Evolutionary conservation across 2,329 filamentous ascomycete species (phyloP).

Genomic region (Scortechinia acanthostroma): DNA sequence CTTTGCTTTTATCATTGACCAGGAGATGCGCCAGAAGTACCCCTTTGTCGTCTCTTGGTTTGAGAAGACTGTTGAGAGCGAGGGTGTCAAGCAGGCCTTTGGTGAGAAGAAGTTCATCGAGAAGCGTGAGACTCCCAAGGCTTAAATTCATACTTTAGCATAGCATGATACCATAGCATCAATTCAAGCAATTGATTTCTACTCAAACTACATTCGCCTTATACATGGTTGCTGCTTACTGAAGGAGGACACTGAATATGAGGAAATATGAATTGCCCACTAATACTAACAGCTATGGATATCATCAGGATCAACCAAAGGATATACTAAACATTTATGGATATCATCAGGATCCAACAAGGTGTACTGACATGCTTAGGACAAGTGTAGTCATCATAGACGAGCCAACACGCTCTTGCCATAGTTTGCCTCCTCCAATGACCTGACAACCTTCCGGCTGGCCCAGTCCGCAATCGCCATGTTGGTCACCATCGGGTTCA

Average conservation of each 20-base stretch:
- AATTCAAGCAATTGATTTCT: no score
- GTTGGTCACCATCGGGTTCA: constrained; percentile 41
- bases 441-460: constrained; percentile 24
- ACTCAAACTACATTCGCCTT: no score
- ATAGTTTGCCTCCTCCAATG: constrained; percentile 12
- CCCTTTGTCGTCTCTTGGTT: constrained; percentile 12
- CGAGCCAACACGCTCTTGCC: constrained; percentile 2
- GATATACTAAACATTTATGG: not conserved
- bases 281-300: no score
- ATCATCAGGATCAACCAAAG: not conserved
- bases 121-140: not conserved
- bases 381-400: not conserved
- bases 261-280: no score
- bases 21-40: constrained; percentile 4
- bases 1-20: not conserved
- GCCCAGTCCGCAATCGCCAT: constrained; percentile 39
- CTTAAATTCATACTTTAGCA: not conserved
- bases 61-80: constrained; percentile 4
- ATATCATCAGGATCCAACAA: not conserved
- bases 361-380: not conserved
- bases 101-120: constrained; percentile 1
- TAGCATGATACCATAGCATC: no score
- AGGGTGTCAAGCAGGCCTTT: constrained; percentile 1
- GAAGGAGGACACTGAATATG: no score
- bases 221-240: no score